phyloP scores from a whole-genome alignment of 2,329 filamentous ascomycete species.

The Blastomyces percursus region DNA sequence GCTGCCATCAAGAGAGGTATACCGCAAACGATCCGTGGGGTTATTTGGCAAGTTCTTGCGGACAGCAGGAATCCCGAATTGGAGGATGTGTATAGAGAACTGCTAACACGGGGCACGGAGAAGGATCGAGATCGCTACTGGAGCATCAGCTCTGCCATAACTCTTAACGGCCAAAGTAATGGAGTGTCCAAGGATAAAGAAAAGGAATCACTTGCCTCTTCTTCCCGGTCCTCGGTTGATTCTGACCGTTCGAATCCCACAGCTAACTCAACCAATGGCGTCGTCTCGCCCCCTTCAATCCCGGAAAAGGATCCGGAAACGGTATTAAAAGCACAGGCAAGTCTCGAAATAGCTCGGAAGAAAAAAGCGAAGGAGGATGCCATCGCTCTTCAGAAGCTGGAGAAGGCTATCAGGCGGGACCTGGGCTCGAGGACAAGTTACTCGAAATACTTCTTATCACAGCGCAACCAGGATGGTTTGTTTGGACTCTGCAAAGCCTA shows the following conservation, averaged over 20 bases:
- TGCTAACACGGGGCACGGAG: slow-evolving; percentile 68
- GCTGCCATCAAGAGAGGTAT: slow-evolving; percentile 87
- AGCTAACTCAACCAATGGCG: slow-evolving; percentile 45
- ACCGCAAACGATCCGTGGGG: slow-evolving; percentile 87
- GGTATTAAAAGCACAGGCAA: slow-evolving; percentile 54
- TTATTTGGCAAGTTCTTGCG: slow-evolving; percentile 95
- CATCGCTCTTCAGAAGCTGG: slow-evolving; percentile 63
- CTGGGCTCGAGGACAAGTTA: slow-evolving; percentile 88
- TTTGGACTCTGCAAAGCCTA: slow-evolving; percentile 98
- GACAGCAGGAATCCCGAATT: slow-evolving; percentile 90
- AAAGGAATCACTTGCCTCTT: slow-evolving; percentile 60
- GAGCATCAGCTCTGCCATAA: slow-evolving; percentile 15
- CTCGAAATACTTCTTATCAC: slow-evolving; percentile 86
- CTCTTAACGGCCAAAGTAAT: slow-evolving; percentile 40
- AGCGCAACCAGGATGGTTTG: slow-evolving; percentile 82
- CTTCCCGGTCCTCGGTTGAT: slow-evolving; percentile 74
- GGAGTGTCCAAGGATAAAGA: slow-evolving; percentile 49
- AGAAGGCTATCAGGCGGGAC: slow-evolving; percentile 85
- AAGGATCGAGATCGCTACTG: slow-evolving; percentile 59
- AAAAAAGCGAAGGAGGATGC: slow-evolving; percentile 71
- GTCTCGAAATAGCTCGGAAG: slow-evolving; percentile 56
- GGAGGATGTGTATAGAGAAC: slow-evolving; percentile 73
- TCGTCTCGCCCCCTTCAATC: slow-evolving; percentile 46
- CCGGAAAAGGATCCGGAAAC: slow-evolving; percentile 53
- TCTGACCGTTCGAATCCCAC: slow-evolving; percentile 60